Conservation (phyloP, 306 rosid species). For the Sicyos baderoa region DNA sequence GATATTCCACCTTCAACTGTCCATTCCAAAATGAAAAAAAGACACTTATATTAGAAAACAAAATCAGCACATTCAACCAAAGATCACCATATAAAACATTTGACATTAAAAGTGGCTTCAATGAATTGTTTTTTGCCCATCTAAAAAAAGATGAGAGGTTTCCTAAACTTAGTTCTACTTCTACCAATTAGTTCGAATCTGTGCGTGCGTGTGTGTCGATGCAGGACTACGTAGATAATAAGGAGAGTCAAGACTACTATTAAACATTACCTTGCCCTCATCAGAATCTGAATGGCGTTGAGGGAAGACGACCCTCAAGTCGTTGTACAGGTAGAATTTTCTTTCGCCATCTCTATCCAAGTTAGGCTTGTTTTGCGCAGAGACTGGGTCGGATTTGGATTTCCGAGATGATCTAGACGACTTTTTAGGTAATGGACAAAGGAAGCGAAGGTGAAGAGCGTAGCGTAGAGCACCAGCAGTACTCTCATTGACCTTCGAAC, state of each 20-base stretch:
- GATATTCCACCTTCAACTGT: slow-evolving; percentile 94
- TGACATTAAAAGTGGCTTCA: no score
- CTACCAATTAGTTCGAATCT: no score
- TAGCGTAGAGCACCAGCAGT: slow-evolving; percentile 68
- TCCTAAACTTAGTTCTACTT: no score
- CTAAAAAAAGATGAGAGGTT: no score
- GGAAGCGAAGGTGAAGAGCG: slow-evolving; percentile 90
- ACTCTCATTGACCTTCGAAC: slow-evolving; percentile 51
- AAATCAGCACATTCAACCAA: slow-evolving; percentile 11
- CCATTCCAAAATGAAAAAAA: slow-evolving; percentile 5
- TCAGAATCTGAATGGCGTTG: slow-evolving; percentile 94
- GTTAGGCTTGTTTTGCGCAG: slow-evolving; percentile 40
- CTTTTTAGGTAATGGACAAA: slow-evolving; percentile 63
- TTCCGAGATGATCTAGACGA: slow-evolving; percentile 41
- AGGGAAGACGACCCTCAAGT: slow-evolving; percentile 85
- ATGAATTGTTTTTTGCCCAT: no score
- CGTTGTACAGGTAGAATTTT: slow-evolving; percentile 82
- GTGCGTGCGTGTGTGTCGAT: background rate
- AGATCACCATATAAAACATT: background rate
- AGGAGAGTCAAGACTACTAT: background rate
- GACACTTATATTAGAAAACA: slow-evolving; percentile 15
- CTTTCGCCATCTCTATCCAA: slow-evolving; percentile 49
- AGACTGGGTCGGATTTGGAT: slow-evolving; percentile 35
- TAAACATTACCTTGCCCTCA: slow-evolving; percentile 85
- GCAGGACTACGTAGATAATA: background rate